Evolutionary conservation across 768 basidiomycete genomes (phyloP).

Genomic region (Boletellus sp.): DNA sequence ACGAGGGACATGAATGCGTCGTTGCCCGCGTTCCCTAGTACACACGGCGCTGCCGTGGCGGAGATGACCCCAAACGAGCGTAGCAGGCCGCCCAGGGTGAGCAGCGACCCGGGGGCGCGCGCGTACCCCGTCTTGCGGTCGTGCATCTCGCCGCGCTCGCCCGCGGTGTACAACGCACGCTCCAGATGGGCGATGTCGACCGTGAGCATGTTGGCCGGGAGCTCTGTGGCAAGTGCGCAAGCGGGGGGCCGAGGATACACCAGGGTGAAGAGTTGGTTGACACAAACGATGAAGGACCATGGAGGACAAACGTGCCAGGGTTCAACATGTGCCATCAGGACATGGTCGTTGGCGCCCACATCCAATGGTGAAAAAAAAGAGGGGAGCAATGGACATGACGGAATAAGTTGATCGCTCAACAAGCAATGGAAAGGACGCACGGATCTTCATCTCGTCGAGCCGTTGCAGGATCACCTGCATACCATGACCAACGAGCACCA

Average conservation of each 20-base stretch:
- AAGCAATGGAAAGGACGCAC: conserved; percentile 39
- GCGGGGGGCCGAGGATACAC: too few species aligned
- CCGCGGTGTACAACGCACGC: conserved; percentile 54
- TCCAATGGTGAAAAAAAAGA: too few species aligned
- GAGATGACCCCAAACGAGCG: conserved; percentile 45
- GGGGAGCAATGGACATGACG: not conserved
- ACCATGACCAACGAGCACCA: conserved; percentile 70
- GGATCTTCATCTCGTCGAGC: conserved; percentile 77
- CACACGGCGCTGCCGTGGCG: conserved; percentile 26
- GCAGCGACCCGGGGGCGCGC: conserved; percentile 48
- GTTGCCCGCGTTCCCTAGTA: conserved; percentile 74
- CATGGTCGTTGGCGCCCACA: too few species aligned
- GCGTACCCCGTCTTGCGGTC: conserved; percentile 54
- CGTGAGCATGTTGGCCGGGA: conserved; percentile 69
- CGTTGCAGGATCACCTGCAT: conserved; percentile 52
- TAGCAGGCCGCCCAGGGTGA: conserved; percentile 65
- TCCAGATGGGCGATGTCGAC: conserved; percentile 67
- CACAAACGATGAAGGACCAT: too few species aligned
- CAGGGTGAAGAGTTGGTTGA: too few species aligned
- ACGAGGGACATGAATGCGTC: conserved; percentile 70
- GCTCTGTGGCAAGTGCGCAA: conserved; percentile 40
- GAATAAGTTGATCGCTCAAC: too few species aligned
- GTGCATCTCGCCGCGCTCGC: conserved; percentile 56
- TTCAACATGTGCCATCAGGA: too few species aligned
- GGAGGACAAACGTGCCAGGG: too few species aligned